Evolutionary conservation across 2,329 filamentous ascomycete species (phyloP), one percentile per base, ranked within the genome.

Genomic region (Pyrenophora graminea): DNA sequence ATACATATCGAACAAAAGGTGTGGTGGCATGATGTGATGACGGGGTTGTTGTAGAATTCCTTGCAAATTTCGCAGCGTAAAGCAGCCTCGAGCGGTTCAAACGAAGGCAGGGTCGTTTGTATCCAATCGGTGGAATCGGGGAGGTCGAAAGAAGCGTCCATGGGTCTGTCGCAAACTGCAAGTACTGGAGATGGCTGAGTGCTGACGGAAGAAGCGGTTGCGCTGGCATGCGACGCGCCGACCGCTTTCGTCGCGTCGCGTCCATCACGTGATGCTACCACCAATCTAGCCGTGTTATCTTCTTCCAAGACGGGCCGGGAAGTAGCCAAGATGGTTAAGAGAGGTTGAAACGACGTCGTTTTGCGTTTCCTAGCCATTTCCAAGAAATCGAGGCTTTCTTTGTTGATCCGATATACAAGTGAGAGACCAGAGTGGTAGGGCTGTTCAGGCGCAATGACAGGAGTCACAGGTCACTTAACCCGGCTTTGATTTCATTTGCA

Each of bases 1-100:
- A 99, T 97, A 73, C 94, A 99, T 46, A 96, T 78, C 6, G 93
- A 97, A 79, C 94, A 99, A 69, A 99, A 99, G 0, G 94, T 97
- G 71, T 99, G 94, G 46, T 85, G 89, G 76, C 94, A 99, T 1
- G 90, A 89, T 1, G 94, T 99, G 56, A 97, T 87, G 84, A 99
- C 94, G 0, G 94, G 94, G 43, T 91, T 96, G 55, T 85, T 85
- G 77, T 90, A 97, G 75, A 97, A 96, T 73, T 99, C 95, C 72
- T 97, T 97, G 83, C 94, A 99, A 53, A 99, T 89, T 74, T 97
- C 90, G 75, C 94, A 99, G 63, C 94, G 90, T 17, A 99, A 80
- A 3, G 91, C 86, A 53, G 88, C 86, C 68, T 99, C 94, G 56
- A 99, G 84, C 12, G 83, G 77, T 40, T 85, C 80, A 47, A 95